A percentile compares a stretch with the other conserved stretches of the same genome.
Evolutionary conservation across 2,329 filamentous ascomycete species (phyloP).

Genomic region (Cladophialophora immunda): DNA sequence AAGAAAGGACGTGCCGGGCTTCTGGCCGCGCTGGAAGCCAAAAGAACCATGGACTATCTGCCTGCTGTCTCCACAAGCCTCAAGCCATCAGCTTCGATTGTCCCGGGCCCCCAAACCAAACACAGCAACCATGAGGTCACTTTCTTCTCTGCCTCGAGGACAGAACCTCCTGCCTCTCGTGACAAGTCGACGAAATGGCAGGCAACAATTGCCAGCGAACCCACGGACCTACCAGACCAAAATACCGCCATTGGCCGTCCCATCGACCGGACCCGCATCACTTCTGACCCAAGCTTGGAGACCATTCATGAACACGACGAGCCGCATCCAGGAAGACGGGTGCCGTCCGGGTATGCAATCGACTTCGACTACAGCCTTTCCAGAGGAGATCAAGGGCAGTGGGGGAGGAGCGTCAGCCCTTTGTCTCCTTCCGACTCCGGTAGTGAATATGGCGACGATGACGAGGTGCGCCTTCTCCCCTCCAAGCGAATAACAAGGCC

Average conservation of each 20-base stretch:
- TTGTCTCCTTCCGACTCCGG: slow-evolving; percentile 8
- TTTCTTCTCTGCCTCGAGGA: background rate
- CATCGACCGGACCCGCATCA: slow-evolving; percentile 19
- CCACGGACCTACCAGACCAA: background rate
- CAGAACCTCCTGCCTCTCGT: background rate
- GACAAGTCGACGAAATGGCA: background rate
- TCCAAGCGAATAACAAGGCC: background rate
- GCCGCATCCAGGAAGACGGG: slow-evolving; percentile 26
- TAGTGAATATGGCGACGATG: slow-evolving; percentile 20
- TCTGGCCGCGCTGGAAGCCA: slow-evolving; percentile 26
- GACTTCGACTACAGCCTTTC: background rate
- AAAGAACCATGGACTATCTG: slow-evolving; percentile 13
- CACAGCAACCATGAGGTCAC: background rate
- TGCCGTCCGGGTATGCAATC: slow-evolving; percentile 17
- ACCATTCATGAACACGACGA: slow-evolving; percentile 34
- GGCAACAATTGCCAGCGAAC: background rate
- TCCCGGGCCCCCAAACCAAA: background rate
- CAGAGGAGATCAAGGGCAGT: background rate
- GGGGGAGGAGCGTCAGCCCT: slow-evolving; percentile 19
- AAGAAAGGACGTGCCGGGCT: slow-evolving; percentile 23
- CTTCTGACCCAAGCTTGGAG: slow-evolving; percentile 24
- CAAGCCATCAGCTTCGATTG: background rate
- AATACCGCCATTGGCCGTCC: slow-evolving; percentile 2
- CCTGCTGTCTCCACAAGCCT: slow-evolving; percentile 7
- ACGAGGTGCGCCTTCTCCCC: slow-evolving; percentile 3